phyloP scores from a whole-genome alignment of 1,284 basidiomycete species.

The Heterobasidion occidentale region DNA sequence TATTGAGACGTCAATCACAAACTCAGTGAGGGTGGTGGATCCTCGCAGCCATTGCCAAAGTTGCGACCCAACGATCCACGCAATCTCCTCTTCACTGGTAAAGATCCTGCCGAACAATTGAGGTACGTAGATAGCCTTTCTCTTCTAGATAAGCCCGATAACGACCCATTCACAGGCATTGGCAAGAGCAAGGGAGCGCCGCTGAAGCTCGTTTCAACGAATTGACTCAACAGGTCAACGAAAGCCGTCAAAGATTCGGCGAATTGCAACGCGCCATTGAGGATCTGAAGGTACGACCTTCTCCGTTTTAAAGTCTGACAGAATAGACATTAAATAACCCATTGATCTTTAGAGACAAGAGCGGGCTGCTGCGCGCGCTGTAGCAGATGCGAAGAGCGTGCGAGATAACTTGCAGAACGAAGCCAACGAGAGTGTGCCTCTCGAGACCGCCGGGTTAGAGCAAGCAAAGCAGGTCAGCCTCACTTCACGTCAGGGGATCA shows the following conservation, averaged over 20 bases:
- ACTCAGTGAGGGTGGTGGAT: conserved; percentile 56
- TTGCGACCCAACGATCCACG: conserved; percentile 31
- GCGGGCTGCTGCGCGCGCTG: conserved; percentile 17
- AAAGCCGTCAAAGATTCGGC: conserved; percentile 1
- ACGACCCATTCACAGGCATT: not conserved
- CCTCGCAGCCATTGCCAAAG: conserved; percentile 31
- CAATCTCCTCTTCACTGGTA: conserved; percentile 40
- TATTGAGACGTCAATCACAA: not conserved
- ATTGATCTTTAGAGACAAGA: conserved; percentile 17
- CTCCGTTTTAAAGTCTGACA: not conserved
- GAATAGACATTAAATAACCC: too few species aligned
- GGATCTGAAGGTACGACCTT: not conserved
- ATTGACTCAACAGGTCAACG: conserved; percentile 4
- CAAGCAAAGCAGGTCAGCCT: conserved; percentile 39
- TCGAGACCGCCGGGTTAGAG: conserved; percentile 61
- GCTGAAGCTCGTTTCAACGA: conserved; percentile 10
- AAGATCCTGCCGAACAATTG: conserved; percentile 24
- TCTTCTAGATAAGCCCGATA: not conserved
- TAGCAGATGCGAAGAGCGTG: conserved; percentile 21
- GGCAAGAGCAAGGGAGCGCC: conserved; percentile 8
- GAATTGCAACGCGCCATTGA: conserved; percentile 5
- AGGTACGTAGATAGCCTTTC: conserved; percentile 1
- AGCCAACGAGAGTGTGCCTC: conserved; percentile 68
- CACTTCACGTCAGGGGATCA: not conserved
- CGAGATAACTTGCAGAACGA: conserved; percentile 45